phyloP scores from a whole-genome alignment of 2,329 filamentous ascomycete species.

The Lecanoromycetidae sp. region DNA sequence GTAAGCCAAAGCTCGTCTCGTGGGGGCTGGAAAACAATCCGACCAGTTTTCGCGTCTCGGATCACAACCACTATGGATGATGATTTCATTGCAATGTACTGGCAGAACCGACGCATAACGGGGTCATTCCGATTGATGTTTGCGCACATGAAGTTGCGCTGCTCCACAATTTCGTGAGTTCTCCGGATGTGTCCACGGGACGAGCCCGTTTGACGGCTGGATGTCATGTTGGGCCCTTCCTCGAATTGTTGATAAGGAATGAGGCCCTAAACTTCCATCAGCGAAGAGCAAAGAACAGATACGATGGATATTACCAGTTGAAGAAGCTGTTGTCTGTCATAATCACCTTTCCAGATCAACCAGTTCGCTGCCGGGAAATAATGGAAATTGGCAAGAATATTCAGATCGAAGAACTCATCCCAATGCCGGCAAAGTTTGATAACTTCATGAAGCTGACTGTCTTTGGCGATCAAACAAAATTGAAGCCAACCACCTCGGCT shows the following conservation, averaged over 20 bases:
- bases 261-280: conserved; percentile 23
- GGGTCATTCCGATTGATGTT: conserved; percentile 33
- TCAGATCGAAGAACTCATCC: conserved; percentile 40
- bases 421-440: conserved; percentile 39
- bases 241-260: conserved; percentile 28
- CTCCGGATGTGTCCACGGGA: conserved; percentile 24
- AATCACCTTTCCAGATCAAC: conserved; percentile 31
- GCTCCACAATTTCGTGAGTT: conserved; percentile 26
- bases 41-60: conserved; percentile 31
- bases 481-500: conserved; percentile 39
- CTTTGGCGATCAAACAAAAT: conserved; percentile 40
- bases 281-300: conserved; percentile 18
- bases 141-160: conserved; percentile 32
- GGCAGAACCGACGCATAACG: conserved; percentile 31
- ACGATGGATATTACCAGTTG: conserved; percentile 26
- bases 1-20: conserved; percentile 30
- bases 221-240: conserved; percentile 25
- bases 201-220: conserved; percentile 25
- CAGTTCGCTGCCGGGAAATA: conserved; percentile 39
- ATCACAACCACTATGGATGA: conserved; percentile 29
- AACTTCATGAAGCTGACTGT: conserved; percentile 34
- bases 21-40: conserved; percentile 27
- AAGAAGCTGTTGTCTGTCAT: conserved; percentile 30
- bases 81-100: conserved; percentile 32
- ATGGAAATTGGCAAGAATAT: conserved; percentile 33